A percentile compares a stretch with the other conserved stretches of the same genome.
Evolutionary conservation across 208 protist genomes (phyloP).

Genomic region (Leishmania turanica): DNA sequence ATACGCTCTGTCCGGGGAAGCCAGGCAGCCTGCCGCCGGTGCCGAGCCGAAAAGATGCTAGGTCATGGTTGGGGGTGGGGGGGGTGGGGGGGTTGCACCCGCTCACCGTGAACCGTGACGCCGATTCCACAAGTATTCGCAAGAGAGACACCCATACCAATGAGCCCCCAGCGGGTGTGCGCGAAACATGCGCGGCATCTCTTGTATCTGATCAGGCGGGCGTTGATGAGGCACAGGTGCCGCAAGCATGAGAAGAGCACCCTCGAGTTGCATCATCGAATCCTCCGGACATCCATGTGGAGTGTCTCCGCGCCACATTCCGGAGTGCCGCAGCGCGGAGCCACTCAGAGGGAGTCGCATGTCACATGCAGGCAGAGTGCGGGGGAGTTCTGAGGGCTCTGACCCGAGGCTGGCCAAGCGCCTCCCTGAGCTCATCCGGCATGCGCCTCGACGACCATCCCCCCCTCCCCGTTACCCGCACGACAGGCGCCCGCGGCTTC

Average conservation of each 20-base stretch:
- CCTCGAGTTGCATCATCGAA: neutral
- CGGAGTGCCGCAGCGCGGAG: neutral
- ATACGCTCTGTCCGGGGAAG: neutral
- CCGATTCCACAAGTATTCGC: neutral
- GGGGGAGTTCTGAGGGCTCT: neutral
- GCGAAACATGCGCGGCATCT: too few species aligned
- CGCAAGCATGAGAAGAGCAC: neutral
- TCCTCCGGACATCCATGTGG: neutral
- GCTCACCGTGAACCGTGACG: neutral
- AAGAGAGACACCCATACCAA: too few species aligned
- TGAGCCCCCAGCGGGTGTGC: too few species aligned
- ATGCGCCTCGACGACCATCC: neutral
- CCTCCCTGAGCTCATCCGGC: neutral
- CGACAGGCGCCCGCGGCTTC: neutral
- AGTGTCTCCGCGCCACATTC: neutral
- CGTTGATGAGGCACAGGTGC: too few species aligned
- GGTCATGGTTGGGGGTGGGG: neutral
- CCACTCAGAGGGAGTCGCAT: neutral
- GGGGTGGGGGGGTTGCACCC: neutral
- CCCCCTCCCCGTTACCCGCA: neutral
- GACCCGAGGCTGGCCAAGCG: neutral
- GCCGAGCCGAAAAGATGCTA: neutral
- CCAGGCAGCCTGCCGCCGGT: neutral
- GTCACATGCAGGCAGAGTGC: too few species aligned
- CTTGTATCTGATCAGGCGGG: too few species aligned